Evolutionary conservation across 768 basidiomycete genomes (phyloP).

Genomic region (Tricholoma furcatifolium): DNA sequence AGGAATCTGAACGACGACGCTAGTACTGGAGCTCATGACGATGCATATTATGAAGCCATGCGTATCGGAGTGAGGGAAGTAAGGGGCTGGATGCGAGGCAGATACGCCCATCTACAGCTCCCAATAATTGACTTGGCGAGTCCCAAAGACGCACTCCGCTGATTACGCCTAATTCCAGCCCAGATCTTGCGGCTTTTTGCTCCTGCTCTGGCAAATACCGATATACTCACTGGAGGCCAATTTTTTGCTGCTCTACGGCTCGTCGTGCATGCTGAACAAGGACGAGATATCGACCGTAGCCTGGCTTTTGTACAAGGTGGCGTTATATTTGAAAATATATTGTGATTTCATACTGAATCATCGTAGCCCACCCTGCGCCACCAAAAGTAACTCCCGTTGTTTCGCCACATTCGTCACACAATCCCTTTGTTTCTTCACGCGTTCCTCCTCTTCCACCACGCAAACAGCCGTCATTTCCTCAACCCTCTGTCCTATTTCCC

Average conservation of each 20-base stretch:
- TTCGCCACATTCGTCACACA: constrained; percentile 28
- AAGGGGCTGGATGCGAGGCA: constrained; percentile 73
- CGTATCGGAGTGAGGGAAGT: constrained; percentile 62
- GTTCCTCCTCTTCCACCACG: constrained; percentile 54
- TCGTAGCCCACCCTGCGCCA: constrained; percentile 19
- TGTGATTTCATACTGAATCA: neutral
- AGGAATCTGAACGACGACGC: constrained; percentile 41
- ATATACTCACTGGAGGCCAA: constrained; percentile 63
- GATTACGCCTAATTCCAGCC: neutral
- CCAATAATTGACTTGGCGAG: constrained; percentile 57
- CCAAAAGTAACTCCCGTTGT: constrained; percentile 8
- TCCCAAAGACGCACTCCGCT: neutral
- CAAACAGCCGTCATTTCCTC: constrained; percentile 39
- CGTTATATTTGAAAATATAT: constrained; percentile 16
- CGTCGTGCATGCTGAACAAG: constrained; percentile 58
- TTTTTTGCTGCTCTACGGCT: constrained; percentile 77
- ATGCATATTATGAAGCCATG: constrained; percentile 54
- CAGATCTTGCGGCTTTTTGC: constrained; percentile 70
- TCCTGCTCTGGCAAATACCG: constrained; percentile 49
- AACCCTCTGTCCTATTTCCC: constrained; percentile 21
- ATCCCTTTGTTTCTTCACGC: constrained; percentile 39
- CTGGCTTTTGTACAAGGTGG: constrained; percentile 78
- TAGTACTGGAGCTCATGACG: constrained; percentile 26
- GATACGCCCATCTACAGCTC: constrained; percentile 55
- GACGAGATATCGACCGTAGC: constrained; percentile 59